Base-by-base conservation (phyloP, 192 early-diverging fungal genomes). In the Linnemannia elongata region DNA sequence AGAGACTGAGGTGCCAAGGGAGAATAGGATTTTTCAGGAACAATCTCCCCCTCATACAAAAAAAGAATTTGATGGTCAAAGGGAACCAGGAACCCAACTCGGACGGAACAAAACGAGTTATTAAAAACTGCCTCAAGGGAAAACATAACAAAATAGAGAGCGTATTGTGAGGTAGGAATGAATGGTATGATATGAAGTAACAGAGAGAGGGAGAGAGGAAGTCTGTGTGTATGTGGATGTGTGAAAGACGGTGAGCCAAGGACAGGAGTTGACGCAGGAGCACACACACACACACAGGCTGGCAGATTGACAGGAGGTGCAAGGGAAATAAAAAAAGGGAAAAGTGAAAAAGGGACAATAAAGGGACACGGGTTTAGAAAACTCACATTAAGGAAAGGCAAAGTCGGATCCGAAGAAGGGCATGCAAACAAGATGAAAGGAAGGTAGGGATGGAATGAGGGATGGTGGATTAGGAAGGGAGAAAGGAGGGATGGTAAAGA, bases 161-260 rank as follows among this genome's bases (percentile, higher is more conserved):
- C n/a, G 30, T 30, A 24, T 66, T 2, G 3, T 15, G 30, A 30
- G 60, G 27, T 33, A 33, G 10, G 60, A 66, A 30, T 27, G 60
- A 66, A 30, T 15, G 57, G 7, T 12, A 60, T 27, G 27, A 66
- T 33, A 66, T 66, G 60, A 66, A 30, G 60, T 45, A 45, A 10
- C 13, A 45, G 44, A 45, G 12, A 45, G 44, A 45, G 42, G 10
- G n/a, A 33, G 30, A 33, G 30, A 27, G 55, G 7, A n/a, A 3
- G 55, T 24, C 5, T 57, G 6, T 24, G 24, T 57, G 3, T 60
- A 27, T 30, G 57, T 63, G 57, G 27, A 8, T 63, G 27, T 63
- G 60, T 66, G 60, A 12, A 66, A 66, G 60, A 66, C 60, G 30
- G 60, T 66, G 60, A 66, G 60, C 60, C 60, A 66, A 66, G 60